Percentiles rank a stretch among this genome's conserved stretches.
Conservation (phyloP, 164 flowering plant genomes). For the Macadamia integrifolia region DNA sequence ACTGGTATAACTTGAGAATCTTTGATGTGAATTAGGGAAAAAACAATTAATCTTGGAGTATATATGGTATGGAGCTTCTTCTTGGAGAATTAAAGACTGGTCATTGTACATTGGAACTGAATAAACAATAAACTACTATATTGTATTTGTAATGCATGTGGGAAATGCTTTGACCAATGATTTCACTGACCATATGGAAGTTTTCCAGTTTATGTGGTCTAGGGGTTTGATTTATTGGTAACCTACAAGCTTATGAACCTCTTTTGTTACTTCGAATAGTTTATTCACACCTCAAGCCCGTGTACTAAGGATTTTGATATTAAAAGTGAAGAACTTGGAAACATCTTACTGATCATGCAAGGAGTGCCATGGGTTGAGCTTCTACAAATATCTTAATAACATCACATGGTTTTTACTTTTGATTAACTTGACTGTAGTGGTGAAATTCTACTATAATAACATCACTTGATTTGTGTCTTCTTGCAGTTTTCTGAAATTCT, state of each 20-base stretch:
- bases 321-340: slow-evolving; percentile 68
- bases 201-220: slow-evolving; percentile 90
- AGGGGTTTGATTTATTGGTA: slow-evolving; percentile 84
- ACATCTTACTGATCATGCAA: slow-evolving; percentile 24
- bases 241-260: slow-evolving; percentile 54
- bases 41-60: slow-evolving; percentile 74
- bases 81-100: not conserved
- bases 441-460: too few species aligned
- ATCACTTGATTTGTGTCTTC: too few species aligned
- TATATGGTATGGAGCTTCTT: slow-evolving; percentile 55
- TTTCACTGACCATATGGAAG: slow-evolving; percentile 70
- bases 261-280: slow-evolving; percentile 61
- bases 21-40: slow-evolving; percentile 11
- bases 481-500: too few species aligned
- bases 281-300: slow-evolving; percentile 49
- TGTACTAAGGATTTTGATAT: slow-evolving; percentile 57
- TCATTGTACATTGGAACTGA: not conserved
- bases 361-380: not conserved
- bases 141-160: slow-evolving; percentile 48
- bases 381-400: not conserved
- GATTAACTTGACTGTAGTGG: not conserved
- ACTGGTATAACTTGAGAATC: slow-evolving; percentile 45
- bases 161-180: slow-evolving; percentile 94
- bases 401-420: not conserved
- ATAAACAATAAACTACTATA: not conserved